These are phyloP conservation scores for Corchorus capsularis DNA, from an alignment of 345 rosid genomes.

Conservation along the genomic window DNA sequence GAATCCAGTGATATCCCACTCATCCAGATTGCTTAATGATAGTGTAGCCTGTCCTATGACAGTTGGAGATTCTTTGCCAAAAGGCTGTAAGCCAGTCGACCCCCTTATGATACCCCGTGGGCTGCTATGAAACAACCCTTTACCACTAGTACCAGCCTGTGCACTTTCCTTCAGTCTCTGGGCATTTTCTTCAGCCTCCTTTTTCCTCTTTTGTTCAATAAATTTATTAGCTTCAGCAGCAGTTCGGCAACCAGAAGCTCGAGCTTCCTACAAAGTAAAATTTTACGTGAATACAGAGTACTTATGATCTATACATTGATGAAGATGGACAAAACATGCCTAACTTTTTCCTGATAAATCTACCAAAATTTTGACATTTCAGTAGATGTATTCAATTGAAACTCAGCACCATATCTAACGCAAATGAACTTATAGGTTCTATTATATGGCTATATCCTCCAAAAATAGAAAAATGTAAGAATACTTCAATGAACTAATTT, in stretches of 20 bases:
- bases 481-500: conserved; percentile 1
- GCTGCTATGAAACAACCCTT: conserved; percentile 44
- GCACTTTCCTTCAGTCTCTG: conserved; percentile 50
- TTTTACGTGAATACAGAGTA: not conserved
- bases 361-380: not conserved
- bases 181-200: conserved; percentile 64
- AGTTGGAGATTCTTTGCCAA: conserved; percentile 43
- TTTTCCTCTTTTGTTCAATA: conserved; percentile 66
- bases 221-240: conserved; percentile 63
- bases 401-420: not conserved
- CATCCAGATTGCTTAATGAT: conserved; percentile 42
- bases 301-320: not conserved
- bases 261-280: conserved; percentile 68
- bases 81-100: conserved; percentile 39
- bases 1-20: conserved; percentile 77
- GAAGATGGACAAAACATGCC: not conserved
- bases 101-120: conserved; percentile 46
- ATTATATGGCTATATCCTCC: not conserved
- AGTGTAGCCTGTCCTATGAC: conserved; percentile 27
- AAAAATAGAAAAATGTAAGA: not conserved
- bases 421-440: not conserved
- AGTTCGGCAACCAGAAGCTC: conserved; percentile 71
- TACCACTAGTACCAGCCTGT: conserved; percentile 61
- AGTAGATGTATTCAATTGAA: not conserved
- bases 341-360: not conserved